Base-by-base conservation (phyloP, 441 rosid species). In the Syzygium malaccense region DNA sequence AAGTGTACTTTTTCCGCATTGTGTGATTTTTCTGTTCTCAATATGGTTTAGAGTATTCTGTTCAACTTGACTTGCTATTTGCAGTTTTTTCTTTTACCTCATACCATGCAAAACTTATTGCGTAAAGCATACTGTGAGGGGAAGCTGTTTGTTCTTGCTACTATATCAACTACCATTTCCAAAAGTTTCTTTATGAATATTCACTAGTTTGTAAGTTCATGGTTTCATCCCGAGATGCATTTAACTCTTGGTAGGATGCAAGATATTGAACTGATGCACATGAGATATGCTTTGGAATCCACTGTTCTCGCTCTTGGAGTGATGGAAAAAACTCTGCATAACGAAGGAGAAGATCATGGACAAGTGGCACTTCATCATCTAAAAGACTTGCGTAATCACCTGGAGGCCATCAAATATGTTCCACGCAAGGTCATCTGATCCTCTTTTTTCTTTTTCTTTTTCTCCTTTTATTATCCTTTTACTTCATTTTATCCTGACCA, bases 191-290 rank as follows among this genome's bases (percentile, higher is more conserved):
- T 75, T 75, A 41, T 75, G 83, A 75, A 75, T 41, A 75, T 48
- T 41, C 51, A 41, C 53, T 23, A 41, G 83, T 26, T 41, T 75
- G 83, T 75, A 26, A 75, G n/a, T 75, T 30, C 51, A 41, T 0
- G 3, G 28, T 41, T 75, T 45, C 62, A 30, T 90, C 83, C 75
- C 89, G 33, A 86, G 56, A 56, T 80, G 41, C 90, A 56, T 85
- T 87, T 25, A 58, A 68, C 32, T 86, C 88, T 79, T 88, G 91
- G 68, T 88, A 98, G 99, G 96, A 92, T 95, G 95, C 97, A 95
- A 93, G 99, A 98, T 92, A 93, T 96, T 92, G 99, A 98, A 93
- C 95, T 98, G 89, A 97, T 98, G 99, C 98, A 93, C 92, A 96
- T 98, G 99, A 97, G 98, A 87, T 98, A 98, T 96, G 96, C 97